Evolutionary conservation across 495 filamentous ascomycete species (phyloP), one percentile per base, ranked within the genome.

Genomic region (Penicillium coffeae): DNA sequence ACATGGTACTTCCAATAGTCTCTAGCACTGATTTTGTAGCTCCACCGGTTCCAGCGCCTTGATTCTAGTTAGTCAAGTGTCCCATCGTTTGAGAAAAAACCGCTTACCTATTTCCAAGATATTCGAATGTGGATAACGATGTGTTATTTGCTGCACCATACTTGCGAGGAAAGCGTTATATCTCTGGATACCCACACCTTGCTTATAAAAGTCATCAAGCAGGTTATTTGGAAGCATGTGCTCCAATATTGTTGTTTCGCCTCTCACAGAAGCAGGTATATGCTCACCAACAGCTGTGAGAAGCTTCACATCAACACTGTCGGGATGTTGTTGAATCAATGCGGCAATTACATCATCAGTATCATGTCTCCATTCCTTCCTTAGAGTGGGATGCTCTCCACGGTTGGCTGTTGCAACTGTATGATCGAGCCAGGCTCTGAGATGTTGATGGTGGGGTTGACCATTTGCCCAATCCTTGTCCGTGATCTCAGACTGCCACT

Each of bases 41-140:
- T 8, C 64, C 65, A 2, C 74, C 71, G 6, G 71, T 76, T 0
- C 40, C 47, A 16, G 47, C 38, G 25, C n/a, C n/a, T 30, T 30
- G 25, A 30, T 4, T 38, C n/a, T n/a, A n/a, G n/a, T n/a, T n/a
- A n/a, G n/a, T n/a, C n/a, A n/a, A n/a, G n/a, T n/a, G n/a, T n/a
- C n/a, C n/a, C n/a, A n/a, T n/a, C n/a, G n/a, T n/a, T n/a, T n/a
- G n/a, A n/a, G n/a, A n/a, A n/a, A n/a, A n/a, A n/a, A n/a, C n/a
- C n/a, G n/a, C n/a, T n/a, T n/a, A n/a, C n/a, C n/a, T n/a, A n/a
- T n/a, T 10, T 30, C 25, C 25, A 30, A 5, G 25, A 30, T 30
- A 30, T 30, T 4, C 25, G 10, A 5, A 10, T 30, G 25, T 5
- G 25, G 25, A 10, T 30, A 30, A 10, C 25, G 25, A 30, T 10